Evolutionary conservation across 2,329 filamentous ascomycete species (phyloP), one percentile per base, ranked within the genome.

Genomic region (Botryotinia globosa): DNA sequence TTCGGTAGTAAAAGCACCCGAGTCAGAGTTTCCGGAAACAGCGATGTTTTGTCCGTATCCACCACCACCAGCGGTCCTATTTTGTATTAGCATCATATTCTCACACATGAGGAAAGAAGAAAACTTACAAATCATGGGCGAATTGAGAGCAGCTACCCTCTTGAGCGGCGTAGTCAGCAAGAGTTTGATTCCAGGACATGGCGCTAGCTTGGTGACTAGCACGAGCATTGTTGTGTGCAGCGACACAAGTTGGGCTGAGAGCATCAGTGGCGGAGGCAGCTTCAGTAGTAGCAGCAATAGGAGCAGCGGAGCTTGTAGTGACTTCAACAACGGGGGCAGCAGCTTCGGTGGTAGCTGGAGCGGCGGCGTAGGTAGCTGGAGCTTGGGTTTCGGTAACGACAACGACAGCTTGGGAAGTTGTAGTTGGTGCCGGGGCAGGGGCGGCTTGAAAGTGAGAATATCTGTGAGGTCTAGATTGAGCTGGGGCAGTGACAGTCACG

Each of bases 21-120:
- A 81, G 64, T 84, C 82, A 42, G 82, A 81, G 66, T 82, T 82
- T 65, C 83, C 86, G 16, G 63, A 58, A n/a, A 72, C 64, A n/a
- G 71, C 95, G 73, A 98, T 91, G 87, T 98, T 99, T 85, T 99
- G 96, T 75, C 96, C 96, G 80, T 96, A 97, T 62, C 87, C 85
- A 72, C 89, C 89, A 68, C 84, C 85, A 75, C 88, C 88, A 64
- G 87, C 84, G 39, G 84, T 81, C 78, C 87, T 89, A 73, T 59
- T 73, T 5, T 25, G 48, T 73, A 78, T 86, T 74, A 86, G 82
- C 56, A 58, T 37, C n/a, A 29, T 8, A 22, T 42, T 56, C n/a
- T 29, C 2, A 16, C 70, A 34, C 18, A 42, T 0, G 14, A 22
- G 45, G 44, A 59, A 34, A 20, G 8, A 29, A 61, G 32, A n/a